Conservation (phyloP, 441 rosid genomes). For the Metrosideros polymorpha region DNA sequence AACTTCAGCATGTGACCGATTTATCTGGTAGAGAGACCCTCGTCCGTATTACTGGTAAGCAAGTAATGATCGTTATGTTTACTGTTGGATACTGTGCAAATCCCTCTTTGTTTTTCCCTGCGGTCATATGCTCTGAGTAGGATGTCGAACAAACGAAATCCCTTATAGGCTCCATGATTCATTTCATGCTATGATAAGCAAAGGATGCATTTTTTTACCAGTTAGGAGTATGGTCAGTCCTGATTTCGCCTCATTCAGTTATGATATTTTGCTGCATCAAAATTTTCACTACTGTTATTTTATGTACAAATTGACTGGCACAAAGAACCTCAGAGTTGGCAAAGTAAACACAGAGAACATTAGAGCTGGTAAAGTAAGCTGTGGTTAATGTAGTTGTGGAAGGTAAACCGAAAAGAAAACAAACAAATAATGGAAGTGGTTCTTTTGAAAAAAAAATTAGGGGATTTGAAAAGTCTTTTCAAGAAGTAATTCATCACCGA, state of each 20-base stretch:
- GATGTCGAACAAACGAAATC: background rate
- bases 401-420: background rate
- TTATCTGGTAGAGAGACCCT: slow-evolving; percentile 77
- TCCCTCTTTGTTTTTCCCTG: background rate
- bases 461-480: background rate
- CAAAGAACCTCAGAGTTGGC: background rate
- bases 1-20: slow-evolving; percentile 68
- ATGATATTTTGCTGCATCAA: background rate
- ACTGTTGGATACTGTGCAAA: background rate
- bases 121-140: background rate
- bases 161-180: background rate
- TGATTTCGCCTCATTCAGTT: background rate
- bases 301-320: background rate
- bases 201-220: background rate
- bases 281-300: background rate
- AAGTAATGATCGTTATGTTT: background rate
- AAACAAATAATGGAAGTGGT: background rate
- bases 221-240: background rate
- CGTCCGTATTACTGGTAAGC: slow-evolving; percentile 74
- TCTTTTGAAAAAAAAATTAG: background rate
- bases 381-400: background rate
- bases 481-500: background rate
- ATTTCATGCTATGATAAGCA: background rate
- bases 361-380: background rate
- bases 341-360: background rate